Percentiles rank a stretch among this genome's conserved stretches.
These are phyloP conservation scores for Euphorbia celastroides DNA, from an alignment of 441 rosid genomes.

Conservation along the genomic window DNA sequence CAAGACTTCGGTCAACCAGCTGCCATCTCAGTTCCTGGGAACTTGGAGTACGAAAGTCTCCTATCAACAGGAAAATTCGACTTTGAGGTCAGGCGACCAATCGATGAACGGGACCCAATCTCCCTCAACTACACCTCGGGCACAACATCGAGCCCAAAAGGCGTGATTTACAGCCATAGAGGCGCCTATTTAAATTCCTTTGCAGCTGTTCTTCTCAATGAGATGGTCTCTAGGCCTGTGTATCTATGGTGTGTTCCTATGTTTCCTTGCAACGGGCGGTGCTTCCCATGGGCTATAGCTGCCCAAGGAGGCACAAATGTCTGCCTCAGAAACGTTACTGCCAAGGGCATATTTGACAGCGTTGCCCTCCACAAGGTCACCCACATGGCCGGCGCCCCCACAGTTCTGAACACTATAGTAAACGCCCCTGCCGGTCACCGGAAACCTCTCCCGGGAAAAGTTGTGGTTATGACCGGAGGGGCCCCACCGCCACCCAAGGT, in stretches of 20 bases:
- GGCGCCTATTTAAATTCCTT: slow-evolving; percentile 70
- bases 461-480: slow-evolving; percentile 54
- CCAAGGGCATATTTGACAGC: slow-evolving; percentile 44
- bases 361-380: slow-evolving; percentile 42
- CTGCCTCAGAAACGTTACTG: slow-evolving; percentile 43
- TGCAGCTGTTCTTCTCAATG: slow-evolving; percentile 46
- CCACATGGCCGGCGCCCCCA: slow-evolving; percentile 72
- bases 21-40: slow-evolving; percentile 6
- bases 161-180: slow-evolving; percentile 70
- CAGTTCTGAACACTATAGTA: slow-evolving; percentile 58
- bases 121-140: slow-evolving; percentile 67
- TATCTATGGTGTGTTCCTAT: slow-evolving; percentile 73
- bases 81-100: slow-evolving; percentile 41
- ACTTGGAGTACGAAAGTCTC: slow-evolving; percentile 44
- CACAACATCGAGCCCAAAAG: slow-evolving; percentile 66
- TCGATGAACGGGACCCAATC: slow-evolving; percentile 68
- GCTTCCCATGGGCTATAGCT: slow-evolving; percentile 66
- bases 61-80: slow-evolving; percentile 30
- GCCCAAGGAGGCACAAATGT: slow-evolving; percentile 67
- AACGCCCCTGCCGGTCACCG: slow-evolving; percentile 29
- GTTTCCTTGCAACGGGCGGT: slow-evolving; percentile 86
- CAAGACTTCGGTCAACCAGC: slow-evolving; percentile 28
- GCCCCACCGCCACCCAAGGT: slow-evolving; percentile 56
- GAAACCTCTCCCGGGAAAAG: slow-evolving; percentile 41
- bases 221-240: slow-evolving; percentile 43